A percentile compares a stretch with the other conserved stretches of the same genome.
Conservation (phyloP, 1,284 basidiomycete genomes). For the Malassezia japonica region DNA sequence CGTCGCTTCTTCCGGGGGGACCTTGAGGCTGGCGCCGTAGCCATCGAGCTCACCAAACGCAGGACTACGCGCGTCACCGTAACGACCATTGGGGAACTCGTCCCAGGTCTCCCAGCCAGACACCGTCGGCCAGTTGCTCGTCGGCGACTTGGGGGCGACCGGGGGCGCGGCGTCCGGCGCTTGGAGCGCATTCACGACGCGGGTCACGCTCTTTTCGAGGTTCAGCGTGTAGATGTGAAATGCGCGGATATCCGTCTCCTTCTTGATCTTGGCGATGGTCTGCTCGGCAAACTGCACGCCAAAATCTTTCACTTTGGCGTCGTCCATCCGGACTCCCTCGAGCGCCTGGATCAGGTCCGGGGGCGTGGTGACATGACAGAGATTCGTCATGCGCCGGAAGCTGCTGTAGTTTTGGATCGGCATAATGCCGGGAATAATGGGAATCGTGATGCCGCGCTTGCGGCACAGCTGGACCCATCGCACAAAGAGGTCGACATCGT, state of each 20-base stretch:
- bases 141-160: constrained; percentile 12
- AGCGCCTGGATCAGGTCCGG: constrained; percentile 61
- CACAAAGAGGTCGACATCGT: constrained; percentile 62
- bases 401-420: constrained; percentile 93
- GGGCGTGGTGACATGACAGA: constrained; percentile 76
- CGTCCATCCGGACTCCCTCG: constrained; percentile 64
- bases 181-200: constrained; percentile 57
- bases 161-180: constrained; percentile 16
- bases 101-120: constrained; percentile 32
- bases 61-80: constrained; percentile 42
- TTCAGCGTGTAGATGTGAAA: constrained; percentile 96
- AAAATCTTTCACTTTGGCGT: constrained; percentile 80
- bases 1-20: constrained; percentile 57
- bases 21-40: constrained; percentile 45
- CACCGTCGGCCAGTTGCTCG: not conserved
- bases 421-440: constrained; percentile 93
- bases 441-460: constrained; percentile 67
- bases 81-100: constrained; percentile 47
- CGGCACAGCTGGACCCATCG: constrained; percentile 30
- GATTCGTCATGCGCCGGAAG: constrained; percentile 78
- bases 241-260: constrained; percentile 61
- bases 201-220: constrained; percentile 85
- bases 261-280: constrained; percentile 59
- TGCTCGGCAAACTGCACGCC: constrained; percentile 57
- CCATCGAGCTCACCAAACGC: constrained; percentile 47